Conservation (phyloP, 2,329 filamentous ascomycete species). For the Microdochium nivale region DNA sequence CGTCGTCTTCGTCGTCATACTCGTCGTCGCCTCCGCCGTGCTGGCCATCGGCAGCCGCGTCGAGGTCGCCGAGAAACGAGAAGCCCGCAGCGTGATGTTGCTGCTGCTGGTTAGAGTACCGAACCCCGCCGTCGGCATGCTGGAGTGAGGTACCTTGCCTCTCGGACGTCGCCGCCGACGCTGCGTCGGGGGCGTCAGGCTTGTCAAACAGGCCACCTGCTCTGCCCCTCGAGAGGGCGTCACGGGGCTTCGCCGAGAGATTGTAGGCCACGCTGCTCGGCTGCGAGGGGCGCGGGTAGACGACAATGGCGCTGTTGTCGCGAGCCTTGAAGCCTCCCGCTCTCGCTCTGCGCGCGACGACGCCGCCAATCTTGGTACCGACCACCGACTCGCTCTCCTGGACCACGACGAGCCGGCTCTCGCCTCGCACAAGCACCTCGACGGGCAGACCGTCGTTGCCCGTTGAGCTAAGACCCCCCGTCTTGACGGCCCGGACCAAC, state of each 20-base stretch:
- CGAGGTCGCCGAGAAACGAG: slow-evolving; percentile 41
- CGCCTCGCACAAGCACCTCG: slow-evolving; percentile 46
- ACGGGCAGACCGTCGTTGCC: slow-evolving; percentile 33
- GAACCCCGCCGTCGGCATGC: slow-evolving; percentile 10
- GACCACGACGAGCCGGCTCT: slow-evolving; percentile 45
- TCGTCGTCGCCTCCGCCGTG: slow-evolving; percentile 29
- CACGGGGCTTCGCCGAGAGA: slow-evolving; percentile 27
- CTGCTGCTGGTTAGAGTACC: slow-evolving; percentile 14
- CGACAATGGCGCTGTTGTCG: slow-evolving; percentile 41
- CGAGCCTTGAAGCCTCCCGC: slow-evolving; percentile 28
- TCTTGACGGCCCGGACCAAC: slow-evolving; percentile 26
- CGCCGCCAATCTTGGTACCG: slow-evolving; percentile 32
- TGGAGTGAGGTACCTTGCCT: slow-evolving; percentile 16
- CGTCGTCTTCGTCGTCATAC: slow-evolving; percentile 30
- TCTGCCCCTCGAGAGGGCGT: slow-evolving; percentile 5
- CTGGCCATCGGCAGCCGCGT: slow-evolving; percentile 45
- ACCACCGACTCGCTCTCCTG: slow-evolving; percentile 42
- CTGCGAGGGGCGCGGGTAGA: slow-evolving; percentile 37
- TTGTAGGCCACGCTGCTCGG: slow-evolving; percentile 36
- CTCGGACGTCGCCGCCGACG: background rate
- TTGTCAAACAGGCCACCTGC: slow-evolving; percentile 8
- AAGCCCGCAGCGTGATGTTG: slow-evolving; percentile 33
- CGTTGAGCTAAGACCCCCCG: slow-evolving; percentile 12
- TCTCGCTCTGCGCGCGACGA: slow-evolving; percentile 19
- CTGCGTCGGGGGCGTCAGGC: slow-evolving; percentile 3